Conservation (phyloP, 805 yeast genomes). For the Saccharomyces mikatae region DNA sequence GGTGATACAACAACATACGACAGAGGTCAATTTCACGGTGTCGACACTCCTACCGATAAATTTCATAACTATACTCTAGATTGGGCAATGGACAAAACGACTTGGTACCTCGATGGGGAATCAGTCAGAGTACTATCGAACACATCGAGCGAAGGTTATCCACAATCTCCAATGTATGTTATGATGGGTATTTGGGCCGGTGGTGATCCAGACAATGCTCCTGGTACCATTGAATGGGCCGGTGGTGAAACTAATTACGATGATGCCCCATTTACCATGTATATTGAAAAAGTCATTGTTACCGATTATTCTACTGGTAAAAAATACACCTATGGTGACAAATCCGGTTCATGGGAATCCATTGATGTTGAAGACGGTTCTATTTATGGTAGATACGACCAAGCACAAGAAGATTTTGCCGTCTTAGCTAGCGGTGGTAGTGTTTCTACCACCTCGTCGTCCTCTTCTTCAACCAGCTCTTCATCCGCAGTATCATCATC, state of each 20-base stretch:
- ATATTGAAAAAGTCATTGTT: slow-evolving; percentile 50
- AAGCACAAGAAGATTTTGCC: slow-evolving; percentile 39
- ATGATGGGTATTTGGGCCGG: slow-evolving; percentile 75
- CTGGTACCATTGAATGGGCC: slow-evolving; percentile 76
- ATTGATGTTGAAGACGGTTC: slow-evolving; percentile 50
- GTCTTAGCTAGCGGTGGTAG: slow-evolving; percentile 21
- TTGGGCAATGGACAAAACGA: slow-evolving; percentile 60
- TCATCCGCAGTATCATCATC: slow-evolving; percentile 9
- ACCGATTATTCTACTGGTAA: slow-evolving; percentile 63
- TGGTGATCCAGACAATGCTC: slow-evolving; percentile 57
- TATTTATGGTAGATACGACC: slow-evolving; percentile 49
- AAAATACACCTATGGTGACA: slow-evolving; percentile 47
- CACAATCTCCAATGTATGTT: slow-evolving; percentile 82
- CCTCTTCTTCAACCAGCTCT: slow-evolving; percentile 5
- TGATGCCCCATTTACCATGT: slow-evolving; percentile 62
- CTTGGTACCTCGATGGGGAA: slow-evolving; percentile 68
- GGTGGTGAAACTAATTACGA: slow-evolving; percentile 65
- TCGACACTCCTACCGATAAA: slow-evolving; percentile 43
- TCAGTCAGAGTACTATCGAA: slow-evolving; percentile 55
- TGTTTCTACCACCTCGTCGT: slow-evolving; percentile 9
- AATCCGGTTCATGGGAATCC: slow-evolving; percentile 52
- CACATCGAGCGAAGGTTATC: slow-evolving; percentile 60
- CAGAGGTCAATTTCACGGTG: slow-evolving; percentile 66
- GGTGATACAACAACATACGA: slow-evolving; percentile 72
- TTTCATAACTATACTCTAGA: slow-evolving; percentile 78